Evolutionary conservation across 768 basidiomycete genomes (phyloP).

Genomic region (Pleurotus eryngii): DNA sequence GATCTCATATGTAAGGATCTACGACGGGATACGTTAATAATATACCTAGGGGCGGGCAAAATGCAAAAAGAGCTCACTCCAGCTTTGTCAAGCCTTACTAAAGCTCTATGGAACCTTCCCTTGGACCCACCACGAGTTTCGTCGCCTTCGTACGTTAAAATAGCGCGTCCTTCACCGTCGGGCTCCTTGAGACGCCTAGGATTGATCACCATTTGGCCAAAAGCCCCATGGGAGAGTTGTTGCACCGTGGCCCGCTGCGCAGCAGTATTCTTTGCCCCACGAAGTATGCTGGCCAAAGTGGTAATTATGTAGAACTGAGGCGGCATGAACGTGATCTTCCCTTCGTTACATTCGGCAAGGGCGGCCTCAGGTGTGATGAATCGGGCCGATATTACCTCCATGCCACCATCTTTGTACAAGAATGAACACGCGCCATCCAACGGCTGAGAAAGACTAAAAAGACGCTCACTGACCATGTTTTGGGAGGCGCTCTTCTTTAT

Average conservation of each 20-base stretch:
- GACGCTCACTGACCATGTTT: slow-evolving; percentile 41
- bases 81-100: slow-evolving; percentile 43
- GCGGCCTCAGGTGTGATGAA: slow-evolving; percentile 57
- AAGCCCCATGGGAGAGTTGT: slow-evolving; percentile 47
- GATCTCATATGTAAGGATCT: slow-evolving; percentile 49
- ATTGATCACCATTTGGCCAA: slow-evolving; percentile 61
- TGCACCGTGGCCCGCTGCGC: slow-evolving; percentile 45
- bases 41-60: background rate
- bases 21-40: slow-evolving; percentile 8
- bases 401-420: slow-evolving; percentile 48
- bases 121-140: slow-evolving; percentile 58
- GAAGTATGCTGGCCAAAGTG: slow-evolving; percentile 54
- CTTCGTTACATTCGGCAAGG: slow-evolving; percentile 46
- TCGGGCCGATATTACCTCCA: slow-evolving; percentile 67
- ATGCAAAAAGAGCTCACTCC: slow-evolving; percentile 39
- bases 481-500: slow-evolving; percentile 55
- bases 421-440: background rate
- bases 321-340: slow-evolving; percentile 62
- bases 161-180: slow-evolving; percentile 40
- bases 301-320: slow-evolving; percentile 71
- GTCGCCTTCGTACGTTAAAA: slow-evolving; percentile 69
- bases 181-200: slow-evolving; percentile 38
- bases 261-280: slow-evolving; percentile 34
- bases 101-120: slow-evolving; percentile 58
- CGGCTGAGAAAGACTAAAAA: background rate